phyloP scores from a whole-genome alignment of 768 basidiomycete genomes.

The Rhodosporidiobolus sp. region DNA sequence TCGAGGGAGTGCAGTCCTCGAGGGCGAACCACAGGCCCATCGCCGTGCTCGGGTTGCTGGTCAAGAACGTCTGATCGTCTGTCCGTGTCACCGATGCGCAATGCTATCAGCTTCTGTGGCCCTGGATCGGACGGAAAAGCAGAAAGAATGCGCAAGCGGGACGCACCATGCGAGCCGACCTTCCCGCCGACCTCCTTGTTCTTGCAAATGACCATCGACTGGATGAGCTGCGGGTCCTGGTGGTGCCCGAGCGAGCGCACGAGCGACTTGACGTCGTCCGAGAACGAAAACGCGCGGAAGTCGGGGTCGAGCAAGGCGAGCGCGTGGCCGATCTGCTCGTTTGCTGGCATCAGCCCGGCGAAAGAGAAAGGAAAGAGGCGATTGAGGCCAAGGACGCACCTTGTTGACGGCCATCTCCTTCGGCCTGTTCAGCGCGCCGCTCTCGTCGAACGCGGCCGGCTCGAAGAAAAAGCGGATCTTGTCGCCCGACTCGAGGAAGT shows the following conservation, averaged over 20 bases:
- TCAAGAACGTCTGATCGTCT: constrained; percentile 83
- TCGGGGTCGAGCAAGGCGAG: constrained; percentile 79
- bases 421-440: constrained; percentile 64
- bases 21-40: constrained; percentile 96
- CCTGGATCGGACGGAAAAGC: too few species aligned
- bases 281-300: constrained; percentile 60
- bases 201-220: constrained; percentile 66
- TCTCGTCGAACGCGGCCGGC: constrained; percentile 69
- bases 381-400: constrained; percentile 57
- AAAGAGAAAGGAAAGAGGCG: background rate
- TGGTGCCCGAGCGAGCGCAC: constrained; percentile 79
- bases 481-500: constrained; percentile 86
- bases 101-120: too few species aligned
- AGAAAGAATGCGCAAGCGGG: too few species aligned
- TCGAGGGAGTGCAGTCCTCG: constrained; percentile 75
- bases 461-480: constrained; percentile 96
- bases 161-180: constrained; percentile 89
- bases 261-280: constrained; percentile 57
- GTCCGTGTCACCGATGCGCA: too few species aligned
- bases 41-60: constrained; percentile 85
- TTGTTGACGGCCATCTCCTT: constrained; percentile 80
- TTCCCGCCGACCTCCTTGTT: constrained; percentile 84
- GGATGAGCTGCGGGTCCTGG: constrained; percentile 61
- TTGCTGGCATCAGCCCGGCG: background rate
- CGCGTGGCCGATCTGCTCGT: constrained; percentile 52